Base-by-base conservation (phyloP, 306 rosid species). In the Vicia faba region DNA sequence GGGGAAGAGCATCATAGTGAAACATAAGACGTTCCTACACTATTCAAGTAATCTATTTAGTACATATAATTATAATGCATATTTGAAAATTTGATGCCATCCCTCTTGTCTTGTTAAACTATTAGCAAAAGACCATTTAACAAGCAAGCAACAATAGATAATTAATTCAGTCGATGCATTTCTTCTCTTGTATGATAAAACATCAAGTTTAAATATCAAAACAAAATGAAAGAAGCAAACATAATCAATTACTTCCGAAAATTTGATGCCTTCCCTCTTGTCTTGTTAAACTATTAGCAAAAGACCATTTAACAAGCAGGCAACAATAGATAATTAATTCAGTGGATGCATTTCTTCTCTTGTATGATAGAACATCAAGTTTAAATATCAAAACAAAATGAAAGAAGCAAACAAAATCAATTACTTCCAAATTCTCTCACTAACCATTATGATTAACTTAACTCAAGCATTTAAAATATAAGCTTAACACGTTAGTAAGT, bases 101-200 rank as follows among this genome's bases (percentile, higher is more conserved):
- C 45, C 59, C 71, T 15, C 57, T 53, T 15, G 50, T 44, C 40
- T 14, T 67, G 48, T 54, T 25, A 61, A 25, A 51, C 50, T 39
- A 35, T 78, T 71, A 72, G 48, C 48, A 66, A 11, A 65, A 59
- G 25, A 46, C 23, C 43, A 71, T 29, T 63, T 20, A 46, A 29
- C n/a, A n/a, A n/a, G n/a, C 26, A 71, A 53, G 64, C 61, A 78
- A 61, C 60, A 67, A 61, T 12, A 78, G 23, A 78, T 23, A 35
- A 64, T 54, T 62, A 69, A 9, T 38, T 16, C 58, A 25, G 35
- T 53, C 36, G 13, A 51, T 4, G 43, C 65, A 39, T 64, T 70
- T 54, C 41, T 66, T 57, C 63, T 15, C 50, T 41, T 33, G 44
- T 36, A n/a, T 48, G 10, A 36, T 16, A 40, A 57, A 57, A 57